A percentile compares a stretch with the other conserved stretches of the same genome.
Conservation (phyloP, 1,284 basidiomycete genomes). For the Puccinia coronata region DNA sequence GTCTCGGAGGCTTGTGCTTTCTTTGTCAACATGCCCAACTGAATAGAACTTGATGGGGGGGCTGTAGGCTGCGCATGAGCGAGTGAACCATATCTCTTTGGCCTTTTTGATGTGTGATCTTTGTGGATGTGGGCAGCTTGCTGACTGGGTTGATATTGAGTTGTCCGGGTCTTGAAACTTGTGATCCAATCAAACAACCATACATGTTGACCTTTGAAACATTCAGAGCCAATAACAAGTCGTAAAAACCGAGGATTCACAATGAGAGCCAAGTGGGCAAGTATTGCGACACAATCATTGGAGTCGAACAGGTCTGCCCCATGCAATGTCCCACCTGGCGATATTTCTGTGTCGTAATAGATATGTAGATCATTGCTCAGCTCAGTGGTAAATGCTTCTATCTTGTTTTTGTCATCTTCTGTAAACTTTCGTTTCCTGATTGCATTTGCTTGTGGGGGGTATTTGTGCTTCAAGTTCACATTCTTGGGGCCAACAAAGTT, state of each 20-base stretch:
- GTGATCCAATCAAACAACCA: conserved; percentile 7
- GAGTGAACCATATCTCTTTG: not conserved
- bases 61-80: not conserved
- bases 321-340: not conserved
- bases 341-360: not conserved
- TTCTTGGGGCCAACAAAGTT: not conserved
- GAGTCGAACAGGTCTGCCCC: not conserved
- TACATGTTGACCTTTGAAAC: not conserved
- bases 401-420: not conserved
- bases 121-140: not conserved
- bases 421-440: not conserved
- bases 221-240: not conserved
- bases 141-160: too few relatives aligned
- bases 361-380: not conserved
- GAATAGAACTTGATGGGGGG: not conserved
- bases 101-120: not conserved
- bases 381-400: not conserved
- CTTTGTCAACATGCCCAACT: not conserved
- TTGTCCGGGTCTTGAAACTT: not conserved
- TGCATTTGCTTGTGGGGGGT: not conserved
- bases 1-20: not conserved
- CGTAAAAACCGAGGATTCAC: not conserved
- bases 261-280: not conserved
- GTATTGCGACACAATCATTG: not conserved
- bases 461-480: not conserved